phyloP scores from a whole-genome alignment of 2,329 filamentous ascomycete genomes.

The Hysterium pulicare region DNA sequence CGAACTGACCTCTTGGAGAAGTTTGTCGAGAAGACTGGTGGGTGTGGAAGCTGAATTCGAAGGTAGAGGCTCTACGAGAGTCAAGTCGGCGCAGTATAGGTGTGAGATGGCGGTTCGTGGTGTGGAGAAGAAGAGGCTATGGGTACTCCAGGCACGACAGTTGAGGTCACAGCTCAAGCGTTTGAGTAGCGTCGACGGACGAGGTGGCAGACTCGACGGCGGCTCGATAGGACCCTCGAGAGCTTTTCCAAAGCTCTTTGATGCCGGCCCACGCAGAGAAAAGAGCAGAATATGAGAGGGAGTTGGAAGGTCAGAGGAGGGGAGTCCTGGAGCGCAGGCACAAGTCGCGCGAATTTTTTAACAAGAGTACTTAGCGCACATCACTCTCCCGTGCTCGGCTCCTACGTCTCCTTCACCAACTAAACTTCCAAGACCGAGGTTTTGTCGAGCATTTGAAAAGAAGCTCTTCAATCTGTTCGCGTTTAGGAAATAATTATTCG shows the following conservation, averaged over 20 bases:
- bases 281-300: background rate
- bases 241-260: background rate
- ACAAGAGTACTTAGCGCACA: constrained; percentile 1
- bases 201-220: background rate
- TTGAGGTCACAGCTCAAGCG: constrained; percentile 2
- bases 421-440: background rate
- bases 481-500: too few species aligned
- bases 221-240: background rate
- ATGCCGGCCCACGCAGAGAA: background rate
- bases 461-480: too few species aligned
- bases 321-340: too few species aligned
- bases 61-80: background rate
- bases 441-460: too few species aligned
- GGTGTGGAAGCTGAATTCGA: background rate
- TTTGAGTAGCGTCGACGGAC: constrained; percentile 3
- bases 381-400: constrained; percentile 1
- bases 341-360: constrained; percentile 4
- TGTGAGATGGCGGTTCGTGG: constrained; percentile 1
- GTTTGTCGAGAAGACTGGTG: background rate
- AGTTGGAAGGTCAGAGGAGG: background rate
- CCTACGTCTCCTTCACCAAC: background rate
- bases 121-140: background rate
- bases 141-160: constrained; percentile 5
- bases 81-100: background rate
- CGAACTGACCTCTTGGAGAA: constrained; percentile 2